These are phyloP conservation scores for Mycena metata DNA, from an alignment of 768 basidiomycete species.

Conservation along the genomic window DNA sequence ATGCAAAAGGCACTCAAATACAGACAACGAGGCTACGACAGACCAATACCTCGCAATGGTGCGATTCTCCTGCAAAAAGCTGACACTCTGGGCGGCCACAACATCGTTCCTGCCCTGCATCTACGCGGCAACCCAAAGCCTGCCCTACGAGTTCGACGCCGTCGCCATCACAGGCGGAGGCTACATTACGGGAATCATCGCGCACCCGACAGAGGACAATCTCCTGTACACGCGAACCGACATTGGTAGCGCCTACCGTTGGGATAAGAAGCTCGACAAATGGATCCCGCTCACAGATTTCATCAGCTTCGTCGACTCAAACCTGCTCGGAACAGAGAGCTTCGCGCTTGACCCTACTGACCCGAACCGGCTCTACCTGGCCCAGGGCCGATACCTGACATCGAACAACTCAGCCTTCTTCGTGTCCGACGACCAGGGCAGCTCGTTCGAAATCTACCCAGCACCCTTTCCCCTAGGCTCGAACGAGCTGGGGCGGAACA, in stretches of 20 bases:
- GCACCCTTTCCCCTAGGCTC: conserved; percentile 18
- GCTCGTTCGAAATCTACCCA: conserved; percentile 17
- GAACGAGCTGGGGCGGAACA: conserved; percentile 20
- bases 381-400: conserved; percentile 18
- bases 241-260: conserved; percentile 19
- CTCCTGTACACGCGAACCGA: conserved; percentile 22
- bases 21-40: conserved; percentile 19
- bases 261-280: conserved; percentile 19
- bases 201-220: conserved; percentile 16
- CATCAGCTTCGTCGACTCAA: conserved; percentile 20
- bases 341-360: conserved; percentile 20
- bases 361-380: conserved; percentile 18
- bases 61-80: conserved; percentile 20
- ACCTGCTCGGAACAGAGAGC: conserved; percentile 17
- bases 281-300: conserved; percentile 22
- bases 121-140: conserved; percentile 20
- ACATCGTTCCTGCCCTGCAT: conserved; percentile 13
- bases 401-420: conserved; percentile 18
- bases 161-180: conserved; percentile 21
- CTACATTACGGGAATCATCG: conserved; percentile 19
- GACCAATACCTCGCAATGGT: conserved; percentile 16
- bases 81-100: conserved; percentile 16
- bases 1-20: conserved; percentile 16
- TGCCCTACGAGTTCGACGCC: conserved; percentile 17
- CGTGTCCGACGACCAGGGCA: conserved; percentile 20